Conservation (phyloP, 2,329 filamentous ascomycete genomes). For the Helminthosporium solani region DNA sequence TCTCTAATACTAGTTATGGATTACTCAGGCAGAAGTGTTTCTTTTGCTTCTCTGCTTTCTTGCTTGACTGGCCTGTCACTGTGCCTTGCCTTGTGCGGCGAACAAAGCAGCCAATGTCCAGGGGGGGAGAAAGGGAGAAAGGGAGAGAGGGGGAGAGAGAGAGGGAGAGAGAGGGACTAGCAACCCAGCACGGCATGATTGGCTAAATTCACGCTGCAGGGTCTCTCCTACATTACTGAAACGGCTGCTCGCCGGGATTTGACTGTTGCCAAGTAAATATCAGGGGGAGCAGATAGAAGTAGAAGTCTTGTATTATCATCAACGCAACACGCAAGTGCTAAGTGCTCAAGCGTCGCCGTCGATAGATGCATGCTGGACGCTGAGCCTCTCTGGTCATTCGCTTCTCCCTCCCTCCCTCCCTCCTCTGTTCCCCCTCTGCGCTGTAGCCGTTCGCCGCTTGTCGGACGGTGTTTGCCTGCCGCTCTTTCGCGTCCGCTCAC, state of each 20-base stretch:
- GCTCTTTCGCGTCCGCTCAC: constrained; percentile 34
- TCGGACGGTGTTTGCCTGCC: constrained; percentile 13
- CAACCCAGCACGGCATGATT: neutral
- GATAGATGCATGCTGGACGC: too few relatives aligned
- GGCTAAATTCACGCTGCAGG: neutral
- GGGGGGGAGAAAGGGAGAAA: too few relatives aligned
- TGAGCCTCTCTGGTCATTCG: too few relatives aligned
- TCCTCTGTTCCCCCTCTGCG: constrained; percentile 5
- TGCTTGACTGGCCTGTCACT: too few relatives aligned
- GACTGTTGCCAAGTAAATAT: constrained; percentile 1
- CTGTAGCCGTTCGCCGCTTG: constrained; percentile 4
- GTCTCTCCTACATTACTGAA: neutral
- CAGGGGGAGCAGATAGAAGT: neutral
- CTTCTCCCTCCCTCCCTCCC: neutral
- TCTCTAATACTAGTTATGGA: neutral
- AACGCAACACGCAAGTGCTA: neutral
- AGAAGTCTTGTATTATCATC: constrained; percentile 1
- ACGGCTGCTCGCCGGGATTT: neutral
- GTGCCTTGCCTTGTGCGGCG: too few relatives aligned
- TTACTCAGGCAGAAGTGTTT: neutral
- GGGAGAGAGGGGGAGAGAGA: too few relatives aligned
- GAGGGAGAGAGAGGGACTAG: too few relatives aligned
- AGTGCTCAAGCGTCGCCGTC: neutral
- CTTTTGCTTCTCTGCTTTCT: neutral
- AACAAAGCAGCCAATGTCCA: too few relatives aligned